Conservation (phyloP, 2,329 filamentous ascomycete genomes). For the Aspergillus flavus region DNA sequence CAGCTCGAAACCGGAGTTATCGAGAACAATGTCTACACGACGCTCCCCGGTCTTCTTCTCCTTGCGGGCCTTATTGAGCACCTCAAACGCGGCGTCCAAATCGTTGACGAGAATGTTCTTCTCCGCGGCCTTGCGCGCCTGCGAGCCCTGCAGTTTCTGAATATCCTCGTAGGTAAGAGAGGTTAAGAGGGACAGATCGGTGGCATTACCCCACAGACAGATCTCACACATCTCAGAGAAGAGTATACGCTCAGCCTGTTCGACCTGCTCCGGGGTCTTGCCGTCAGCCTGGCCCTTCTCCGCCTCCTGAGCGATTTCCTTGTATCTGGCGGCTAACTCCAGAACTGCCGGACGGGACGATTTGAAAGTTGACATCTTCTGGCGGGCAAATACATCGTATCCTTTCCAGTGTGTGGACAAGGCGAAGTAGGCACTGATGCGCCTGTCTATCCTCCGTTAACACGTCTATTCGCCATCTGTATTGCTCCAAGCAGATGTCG, state of each 20-base stretch:
- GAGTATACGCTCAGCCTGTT: conserved; percentile 72
- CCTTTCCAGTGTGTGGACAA: conserved; percentile 79
- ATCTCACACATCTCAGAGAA: conserved; percentile 96
- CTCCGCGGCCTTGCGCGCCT: conserved; percentile 83
- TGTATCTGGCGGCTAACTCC: conserved; percentile 79
- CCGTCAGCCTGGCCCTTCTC: conserved; percentile 48
- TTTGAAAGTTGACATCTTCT: conserved; percentile 90
- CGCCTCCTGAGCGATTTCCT: conserved; percentile 70
- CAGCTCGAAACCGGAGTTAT: conserved; percentile 96
- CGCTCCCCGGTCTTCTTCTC: conserved; percentile 66
- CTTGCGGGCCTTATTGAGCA: conserved; percentile 66
- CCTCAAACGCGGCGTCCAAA: conserved; percentile 69
- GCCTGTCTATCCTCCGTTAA: conserved; percentile 56
- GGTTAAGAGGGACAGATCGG: conserved; percentile 87
- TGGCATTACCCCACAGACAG: conserved; percentile 96
- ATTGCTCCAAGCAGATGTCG: not conserved
- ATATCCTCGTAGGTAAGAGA: conserved; percentile 93
- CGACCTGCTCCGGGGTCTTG: conserved; percentile 50
- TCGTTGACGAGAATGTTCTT: conserved; percentile 93
- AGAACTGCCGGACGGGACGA: conserved; percentile 85
- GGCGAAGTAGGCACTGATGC: conserved; percentile 77
- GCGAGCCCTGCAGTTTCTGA: conserved; percentile 88
- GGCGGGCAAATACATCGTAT: conserved; percentile 86
- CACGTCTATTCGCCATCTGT: not conserved
- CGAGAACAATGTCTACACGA: conserved; percentile 89